Evolutionary conservation across 2,329 filamentous ascomycete genomes (phyloP).

Genomic region (Stagonosporopsis rhizophila): DNA sequence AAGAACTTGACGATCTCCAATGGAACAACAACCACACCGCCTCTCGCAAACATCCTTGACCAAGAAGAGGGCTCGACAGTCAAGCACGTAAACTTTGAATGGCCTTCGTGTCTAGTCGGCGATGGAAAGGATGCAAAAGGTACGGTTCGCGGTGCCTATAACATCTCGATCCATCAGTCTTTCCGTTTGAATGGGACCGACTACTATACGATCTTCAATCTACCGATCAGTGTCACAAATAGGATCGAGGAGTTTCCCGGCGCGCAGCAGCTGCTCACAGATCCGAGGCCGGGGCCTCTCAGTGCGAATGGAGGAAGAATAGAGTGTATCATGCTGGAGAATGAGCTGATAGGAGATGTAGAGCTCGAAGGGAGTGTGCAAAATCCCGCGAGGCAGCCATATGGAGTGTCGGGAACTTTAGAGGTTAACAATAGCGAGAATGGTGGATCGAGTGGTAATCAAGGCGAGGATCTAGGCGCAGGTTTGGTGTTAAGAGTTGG

Average conservation of each 20-base stretch:
- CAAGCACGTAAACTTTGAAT: conserved; percentile 76
- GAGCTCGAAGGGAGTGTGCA: conserved; percentile 40
- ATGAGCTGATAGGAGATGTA: conserved; percentile 35
- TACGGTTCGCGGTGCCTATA: conserved; percentile 68
- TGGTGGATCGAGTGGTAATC: not conserved
- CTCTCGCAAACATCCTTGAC: conserved; percentile 67
- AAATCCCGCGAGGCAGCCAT: conserved; percentile 42
- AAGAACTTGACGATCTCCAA: conserved; percentile 75
- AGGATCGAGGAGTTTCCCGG: conserved; percentile 56
- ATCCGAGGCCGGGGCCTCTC: conserved; percentile 44
- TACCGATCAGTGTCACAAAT: conserved; percentile 74
- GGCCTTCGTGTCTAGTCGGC: conserved; percentile 73
- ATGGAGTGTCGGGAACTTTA: conserved; percentile 1
- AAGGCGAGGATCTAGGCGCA: conserved; percentile 2
- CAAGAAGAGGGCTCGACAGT: conserved; percentile 73
- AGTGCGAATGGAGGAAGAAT: conserved; percentile 45
- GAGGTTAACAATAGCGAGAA: not conserved
- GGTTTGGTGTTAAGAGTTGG: not conserved
- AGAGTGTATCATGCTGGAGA: conserved; percentile 38
- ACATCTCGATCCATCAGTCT: conserved; percentile 75
- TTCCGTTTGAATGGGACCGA: conserved; percentile 70
- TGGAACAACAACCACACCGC: conserved; percentile 60
- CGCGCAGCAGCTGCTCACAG: conserved; percentile 40
- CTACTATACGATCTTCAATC: conserved; percentile 73
- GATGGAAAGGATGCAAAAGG: conserved; percentile 56